These are phyloP conservation scores for Xylaria grammica DNA, from an alignment of 495 filamentous ascomycete genomes.

Conservation along the genomic window DNA sequence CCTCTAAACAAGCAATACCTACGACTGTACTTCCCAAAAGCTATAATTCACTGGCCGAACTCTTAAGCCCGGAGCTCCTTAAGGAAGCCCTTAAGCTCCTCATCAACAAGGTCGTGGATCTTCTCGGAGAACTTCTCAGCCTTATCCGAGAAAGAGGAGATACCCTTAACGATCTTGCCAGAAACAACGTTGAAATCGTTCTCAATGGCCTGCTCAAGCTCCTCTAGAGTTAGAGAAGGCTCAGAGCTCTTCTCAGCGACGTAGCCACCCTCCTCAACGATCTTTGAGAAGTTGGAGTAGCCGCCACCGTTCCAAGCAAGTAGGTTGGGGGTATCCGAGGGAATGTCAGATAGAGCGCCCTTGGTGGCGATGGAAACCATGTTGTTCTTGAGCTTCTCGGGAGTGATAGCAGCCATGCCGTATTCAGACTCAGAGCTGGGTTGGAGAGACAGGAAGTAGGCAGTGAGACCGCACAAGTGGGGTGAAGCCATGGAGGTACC, in stretches of 20 bases:
- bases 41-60: neutral
- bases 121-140: slow-evolving; percentile 55
- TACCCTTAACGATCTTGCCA: slow-evolving; percentile 55
- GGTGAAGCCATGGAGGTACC: slow-evolving; percentile 99
- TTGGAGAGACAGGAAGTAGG: slow-evolving; percentile 97
- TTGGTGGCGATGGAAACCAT: slow-evolving; percentile 83
- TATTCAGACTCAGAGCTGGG: slow-evolving; percentile 86
- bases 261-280: slow-evolving; percentile 74
- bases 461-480: slow-evolving; percentile 93
- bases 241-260: slow-evolving; percentile 39
- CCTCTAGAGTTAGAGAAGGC: slow-evolving; percentile 48
- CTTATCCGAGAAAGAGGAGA: slow-evolving; percentile 52
- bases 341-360: slow-evolving; percentile 82
- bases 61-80: slow-evolving; percentile 58
- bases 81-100: slow-evolving; percentile 73
- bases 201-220: slow-evolving; percentile 67
- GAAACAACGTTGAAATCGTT: slow-evolving; percentile 61
- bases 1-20: slow-evolving; percentile 14
- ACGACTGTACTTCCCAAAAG: neutral
- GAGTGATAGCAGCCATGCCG: slow-evolving; percentile 86
- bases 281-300: slow-evolving; percentile 84
- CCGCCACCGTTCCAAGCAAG: slow-evolving; percentile 99
- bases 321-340: slow-evolving; percentile 78
- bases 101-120: slow-evolving; percentile 61
- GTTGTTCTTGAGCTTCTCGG: slow-evolving; percentile 89